Conservation (phyloP, 2,329 filamentous ascomycete genomes). For the Pleoardoris graminearum region DNA sequence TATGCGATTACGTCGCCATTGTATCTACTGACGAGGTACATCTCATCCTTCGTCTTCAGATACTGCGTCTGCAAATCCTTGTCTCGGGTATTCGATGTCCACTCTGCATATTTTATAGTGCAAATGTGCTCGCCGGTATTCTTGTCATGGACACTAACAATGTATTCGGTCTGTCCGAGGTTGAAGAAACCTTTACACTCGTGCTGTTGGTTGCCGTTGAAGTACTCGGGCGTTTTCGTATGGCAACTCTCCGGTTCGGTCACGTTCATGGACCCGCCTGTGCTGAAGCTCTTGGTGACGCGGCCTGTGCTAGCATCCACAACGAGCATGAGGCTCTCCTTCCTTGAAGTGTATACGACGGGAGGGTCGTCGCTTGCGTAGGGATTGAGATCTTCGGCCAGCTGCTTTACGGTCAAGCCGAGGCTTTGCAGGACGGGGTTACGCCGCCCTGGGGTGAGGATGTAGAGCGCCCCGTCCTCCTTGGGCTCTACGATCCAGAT, state of each 20-base stretch:
- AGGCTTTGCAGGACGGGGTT: constrained; percentile 64
- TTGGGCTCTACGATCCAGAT: constrained; percentile 95
- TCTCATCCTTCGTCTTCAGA: constrained; percentile 75
- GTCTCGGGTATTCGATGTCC: constrained; percentile 90
- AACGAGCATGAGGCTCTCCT: constrained; percentile 86
- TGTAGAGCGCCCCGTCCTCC: constrained; percentile 81
- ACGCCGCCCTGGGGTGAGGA: constrained; percentile 72
- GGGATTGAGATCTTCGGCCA: constrained; percentile 82
- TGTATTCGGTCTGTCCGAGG: constrained; percentile 87
- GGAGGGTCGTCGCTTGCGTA: constrained; percentile 72
- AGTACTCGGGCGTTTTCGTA: constrained; percentile 58
- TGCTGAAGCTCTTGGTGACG: constrained; percentile 82
- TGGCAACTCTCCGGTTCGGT: constrained; percentile 72
- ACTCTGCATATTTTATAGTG: constrained; percentile 90
- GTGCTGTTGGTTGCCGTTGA: constrained; percentile 49
- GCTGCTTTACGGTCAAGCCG: constrained; percentile 76
- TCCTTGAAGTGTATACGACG: constrained; percentile 87
- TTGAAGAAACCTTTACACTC: constrained; percentile 82
- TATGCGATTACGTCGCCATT: constrained; percentile 84
- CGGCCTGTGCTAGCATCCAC: constrained; percentile 84
- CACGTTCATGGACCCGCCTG: constrained; percentile 68
- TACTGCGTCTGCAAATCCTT: constrained; percentile 86
- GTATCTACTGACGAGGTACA: constrained; percentile 84
- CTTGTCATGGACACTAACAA: constrained; percentile 77
- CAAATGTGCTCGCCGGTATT: constrained; percentile 77